Base-by-base conservation (phyloP, 2,329 filamentous ascomycete genomes). In the Apiospora hydei region DNA sequence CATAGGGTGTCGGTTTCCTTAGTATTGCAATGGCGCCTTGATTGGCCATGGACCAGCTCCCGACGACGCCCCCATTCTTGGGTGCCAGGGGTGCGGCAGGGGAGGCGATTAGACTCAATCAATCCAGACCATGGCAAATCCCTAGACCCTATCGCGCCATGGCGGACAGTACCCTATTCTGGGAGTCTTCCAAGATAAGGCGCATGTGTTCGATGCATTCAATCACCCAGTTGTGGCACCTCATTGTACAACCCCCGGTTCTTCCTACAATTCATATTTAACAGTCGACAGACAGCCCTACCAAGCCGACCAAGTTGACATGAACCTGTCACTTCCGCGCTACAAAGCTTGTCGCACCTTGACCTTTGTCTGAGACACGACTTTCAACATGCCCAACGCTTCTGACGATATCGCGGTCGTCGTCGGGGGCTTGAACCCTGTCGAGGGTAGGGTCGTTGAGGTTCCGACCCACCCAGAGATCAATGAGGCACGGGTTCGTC, bases 381-480 rank as follows among this genome's bases (percentile, higher is more conserved):
- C 4, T 8, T n/a, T n/a, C 57, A 66, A 67, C 14, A 70, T 70
- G 69, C 51, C 53, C 10, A 70, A 34, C 30, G 30, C 69, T 47
- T 43, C 46, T 43, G 46, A 51, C 34, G 75, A 79, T 47, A 73
- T 47, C 16, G 66, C 73, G 44, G 75, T 79, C n/a, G 72, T 79
- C 69, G 73, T 77, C 44, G 79, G 77, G 16, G 77, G 74, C 1
- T 43, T 78, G 67, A 78, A 81, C 75, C 72, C 79, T 5, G 73
- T 78, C 49, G 79, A 80, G 74, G 78, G 77, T 11, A 79, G 81
- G 71, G 75, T 78, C 67, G 74, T 79, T 53, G 69, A 77, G 13
- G 75, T 78, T 18, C 80, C 81, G 7, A 78, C 72, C 72, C 77
- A 81, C 47, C 14, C 74, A 10, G 76, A 71, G 6, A 78, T 80